Percentiles rank a stretch among this genome's conserved stretches.
phyloP scores from a whole-genome alignment of 768 basidiomycete genomes.

The Trametes punicea region DNA sequence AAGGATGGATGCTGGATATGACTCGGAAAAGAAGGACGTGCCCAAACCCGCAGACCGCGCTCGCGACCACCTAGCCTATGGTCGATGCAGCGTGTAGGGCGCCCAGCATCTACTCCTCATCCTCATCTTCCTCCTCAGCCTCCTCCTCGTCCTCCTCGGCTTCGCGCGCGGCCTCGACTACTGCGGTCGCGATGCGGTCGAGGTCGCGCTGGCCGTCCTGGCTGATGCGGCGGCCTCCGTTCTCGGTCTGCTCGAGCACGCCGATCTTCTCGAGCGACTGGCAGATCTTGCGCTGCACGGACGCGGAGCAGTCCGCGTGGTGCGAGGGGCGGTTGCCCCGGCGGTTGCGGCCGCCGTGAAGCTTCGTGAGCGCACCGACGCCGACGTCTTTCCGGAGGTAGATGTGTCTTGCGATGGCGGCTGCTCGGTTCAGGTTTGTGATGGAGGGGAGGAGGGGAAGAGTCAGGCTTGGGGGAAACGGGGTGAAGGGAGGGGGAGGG shows the following conservation, averaged over 20 bases:
- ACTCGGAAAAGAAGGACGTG: conserved; percentile 2
- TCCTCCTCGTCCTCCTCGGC: conserved; percentile 75
- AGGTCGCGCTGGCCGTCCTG: conserved; percentile 97
- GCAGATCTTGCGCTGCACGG: conserved; percentile 92
- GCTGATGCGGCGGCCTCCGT: conserved; percentile 93
- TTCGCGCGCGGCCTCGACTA: conserved; percentile 74
- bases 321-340: conserved; percentile 97
- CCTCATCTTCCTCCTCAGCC: conserved; percentile 62
- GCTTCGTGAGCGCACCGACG: conserved; percentile 89
- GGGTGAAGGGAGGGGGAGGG: neutral
- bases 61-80: conserved; percentile 7
- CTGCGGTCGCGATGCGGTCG: conserved; percentile 89
- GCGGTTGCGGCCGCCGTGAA: conserved; percentile 94
- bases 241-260: conserved; percentile 89
- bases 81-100: neutral
- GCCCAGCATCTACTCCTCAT: conserved; percentile 28
- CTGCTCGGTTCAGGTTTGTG: conserved; percentile 37
- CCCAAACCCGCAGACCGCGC: conserved; percentile 11
- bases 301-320: conserved; percentile 81
- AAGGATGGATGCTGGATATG: conserved; percentile 14
- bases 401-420: conserved; percentile 97
- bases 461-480: neutral
- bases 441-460: neutral
- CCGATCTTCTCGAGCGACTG: conserved; percentile 99
- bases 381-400: conserved; percentile 98